A percentile compares a stretch with the other conserved stretches of the same genome.
phyloP scores from a whole-genome alignment of 1,284 basidiomycete species.

The Ustilago nuda region DNA sequence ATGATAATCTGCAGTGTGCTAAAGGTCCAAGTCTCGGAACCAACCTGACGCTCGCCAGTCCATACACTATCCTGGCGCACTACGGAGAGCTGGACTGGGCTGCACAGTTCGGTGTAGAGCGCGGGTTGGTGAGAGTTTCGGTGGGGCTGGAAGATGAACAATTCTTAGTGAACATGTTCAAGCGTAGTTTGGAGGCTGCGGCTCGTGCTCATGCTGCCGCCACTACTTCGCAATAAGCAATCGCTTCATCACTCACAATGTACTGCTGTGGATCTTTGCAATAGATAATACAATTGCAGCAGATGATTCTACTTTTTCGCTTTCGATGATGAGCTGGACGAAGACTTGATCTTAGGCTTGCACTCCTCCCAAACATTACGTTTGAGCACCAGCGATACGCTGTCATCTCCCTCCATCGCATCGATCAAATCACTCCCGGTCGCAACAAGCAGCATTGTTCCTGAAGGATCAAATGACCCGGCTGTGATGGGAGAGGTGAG shows the following conservation, averaged over 20 bases:
- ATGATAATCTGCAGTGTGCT: conserved; percentile 82
- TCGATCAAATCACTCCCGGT: conserved; percentile 57
- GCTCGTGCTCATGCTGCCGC: conserved; percentile 58
- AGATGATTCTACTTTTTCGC: conserved; percentile 16
- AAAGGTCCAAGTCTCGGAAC: conserved; percentile 96
- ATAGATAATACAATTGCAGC: background rate
- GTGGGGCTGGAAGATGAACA: conserved; percentile 87
- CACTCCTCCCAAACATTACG: conserved; percentile 56
- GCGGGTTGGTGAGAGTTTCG: conserved; percentile 85
- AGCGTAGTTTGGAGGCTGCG: conserved; percentile 78
- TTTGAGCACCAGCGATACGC: conserved; percentile 45
- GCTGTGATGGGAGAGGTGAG: conserved; percentile 52
- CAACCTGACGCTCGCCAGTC: conserved; percentile 93
- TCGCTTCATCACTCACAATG: background rate
- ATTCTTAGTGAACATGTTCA: conserved; percentile 76
- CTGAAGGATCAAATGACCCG: conserved; percentile 54
- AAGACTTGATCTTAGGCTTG: conserved; percentile 47
- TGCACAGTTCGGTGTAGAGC: conserved; percentile 84
- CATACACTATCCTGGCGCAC: conserved; percentile 93
- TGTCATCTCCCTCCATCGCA: conserved; percentile 17
- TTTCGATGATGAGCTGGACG: conserved; percentile 1
- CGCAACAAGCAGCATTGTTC: conserved; percentile 54
- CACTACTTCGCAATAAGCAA: background rate
- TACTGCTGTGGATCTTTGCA: background rate
- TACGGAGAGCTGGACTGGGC: conserved; percentile 94